A percentile compares a stretch with the other conserved stretches of the same genome.
Evolutionary conservation across 2,329 filamentous ascomycete genomes (phyloP).

Genomic region (Clonostachys chloroleuca): DNA sequence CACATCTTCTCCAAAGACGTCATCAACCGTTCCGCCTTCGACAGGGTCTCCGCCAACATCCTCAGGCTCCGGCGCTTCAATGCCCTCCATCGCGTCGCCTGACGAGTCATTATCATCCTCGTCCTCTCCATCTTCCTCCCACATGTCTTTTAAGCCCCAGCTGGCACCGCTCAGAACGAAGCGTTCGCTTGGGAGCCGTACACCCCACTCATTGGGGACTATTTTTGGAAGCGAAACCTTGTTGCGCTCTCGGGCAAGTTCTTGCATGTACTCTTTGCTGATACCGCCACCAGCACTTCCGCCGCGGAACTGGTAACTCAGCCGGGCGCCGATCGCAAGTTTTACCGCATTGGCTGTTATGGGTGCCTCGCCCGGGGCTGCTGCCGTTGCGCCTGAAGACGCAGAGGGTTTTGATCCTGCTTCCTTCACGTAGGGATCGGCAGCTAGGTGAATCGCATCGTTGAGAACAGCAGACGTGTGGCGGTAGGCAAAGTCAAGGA

Average conservation of each 20-base stretch:
- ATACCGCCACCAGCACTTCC: conserved; percentile 47
- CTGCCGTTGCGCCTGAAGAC: conserved; percentile 39
- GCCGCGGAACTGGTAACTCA: conserved; percentile 65
- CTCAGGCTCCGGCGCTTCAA: conserved; percentile 33
- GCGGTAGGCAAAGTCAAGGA: conserved; percentile 84
- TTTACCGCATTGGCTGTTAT: conserved; percentile 64
- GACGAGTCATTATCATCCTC: conserved; percentile 32
- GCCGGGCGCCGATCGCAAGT: conserved; percentile 65
- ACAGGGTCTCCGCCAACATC: conserved; percentile 38
- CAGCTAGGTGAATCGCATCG: conserved; percentile 65
- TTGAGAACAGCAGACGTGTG: conserved; percentile 69
- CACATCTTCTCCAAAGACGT: conserved; percentile 49
- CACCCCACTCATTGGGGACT: conserved; percentile 61
- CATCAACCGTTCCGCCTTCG: conserved; percentile 46
- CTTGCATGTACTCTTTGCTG: conserved; percentile 72
- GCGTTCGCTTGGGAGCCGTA: conserved; percentile 61
- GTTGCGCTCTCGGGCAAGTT: conserved; percentile 70
- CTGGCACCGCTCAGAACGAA: conserved; percentile 63
- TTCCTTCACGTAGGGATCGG: conserved; percentile 62
- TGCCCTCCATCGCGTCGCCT: conserved; percentile 44
- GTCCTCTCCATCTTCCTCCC: conserved; percentile 42
- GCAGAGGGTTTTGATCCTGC: conserved; percentile 48
- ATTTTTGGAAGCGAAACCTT: conserved; percentile 60
- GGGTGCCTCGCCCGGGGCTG: conserved; percentile 44
- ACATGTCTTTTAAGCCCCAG: conserved; percentile 59